Percentiles rank a stretch among this genome's conserved stretches.
phyloP scores from a whole-genome alignment of 2,329 filamentous ascomycete genomes.

The Myrmaecium sp. region DNA sequence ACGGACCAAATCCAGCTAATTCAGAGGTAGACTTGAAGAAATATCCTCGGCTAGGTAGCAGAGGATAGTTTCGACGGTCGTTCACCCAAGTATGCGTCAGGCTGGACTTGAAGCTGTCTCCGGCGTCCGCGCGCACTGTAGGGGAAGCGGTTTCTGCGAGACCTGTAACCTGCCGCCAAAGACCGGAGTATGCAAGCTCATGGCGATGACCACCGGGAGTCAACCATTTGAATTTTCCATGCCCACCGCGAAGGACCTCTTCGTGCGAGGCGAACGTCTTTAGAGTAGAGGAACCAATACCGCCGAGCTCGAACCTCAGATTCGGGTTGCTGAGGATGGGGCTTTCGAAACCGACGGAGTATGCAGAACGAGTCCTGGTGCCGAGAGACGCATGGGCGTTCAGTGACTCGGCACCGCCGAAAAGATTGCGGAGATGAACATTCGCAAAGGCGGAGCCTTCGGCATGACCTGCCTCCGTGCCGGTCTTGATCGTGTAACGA shows the following conservation, averaged over 20 bases:
- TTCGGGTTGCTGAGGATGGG: slow-evolving; percentile 77
- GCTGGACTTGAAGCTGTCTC: slow-evolving; percentile 79
- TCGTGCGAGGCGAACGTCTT: slow-evolving; percentile 93
- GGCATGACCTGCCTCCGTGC: slow-evolving; percentile 82
- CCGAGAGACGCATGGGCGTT: slow-evolving; percentile 76
- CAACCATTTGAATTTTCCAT: slow-evolving; percentile 60
- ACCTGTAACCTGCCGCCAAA: slow-evolving; percentile 80
- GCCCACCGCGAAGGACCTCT: slow-evolving; percentile 66
- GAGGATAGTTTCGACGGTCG: slow-evolving; percentile 68
- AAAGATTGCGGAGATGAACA: slow-evolving; percentile 73
- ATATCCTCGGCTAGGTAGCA: slow-evolving; percentile 70
- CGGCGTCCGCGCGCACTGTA: slow-evolving; percentile 67
- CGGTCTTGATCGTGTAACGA: slow-evolving; percentile 76
- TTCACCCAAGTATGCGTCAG: slow-evolving; percentile 65
- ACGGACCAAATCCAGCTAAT: slow-evolving; percentile 68
- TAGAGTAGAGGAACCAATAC: slow-evolving; percentile 63
- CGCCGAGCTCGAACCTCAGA: slow-evolving; percentile 61
- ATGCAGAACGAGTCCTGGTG: slow-evolving; percentile 79
- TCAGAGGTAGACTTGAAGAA: slow-evolving; percentile 63
- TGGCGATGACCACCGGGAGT: slow-evolving; percentile 49
- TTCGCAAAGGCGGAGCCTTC: slow-evolving; percentile 91
- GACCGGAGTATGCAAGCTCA: slow-evolving; percentile 60
- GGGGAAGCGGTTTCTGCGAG: slow-evolving; percentile 61
- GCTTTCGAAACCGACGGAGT: slow-evolving; percentile 70
- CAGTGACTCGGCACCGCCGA: slow-evolving; percentile 83